A percentile compares a stretch with the other conserved stretches of the same genome.
Conservation (phyloP, 2,329 filamentous ascomycete genomes). For the Fusarium humuli region DNA sequence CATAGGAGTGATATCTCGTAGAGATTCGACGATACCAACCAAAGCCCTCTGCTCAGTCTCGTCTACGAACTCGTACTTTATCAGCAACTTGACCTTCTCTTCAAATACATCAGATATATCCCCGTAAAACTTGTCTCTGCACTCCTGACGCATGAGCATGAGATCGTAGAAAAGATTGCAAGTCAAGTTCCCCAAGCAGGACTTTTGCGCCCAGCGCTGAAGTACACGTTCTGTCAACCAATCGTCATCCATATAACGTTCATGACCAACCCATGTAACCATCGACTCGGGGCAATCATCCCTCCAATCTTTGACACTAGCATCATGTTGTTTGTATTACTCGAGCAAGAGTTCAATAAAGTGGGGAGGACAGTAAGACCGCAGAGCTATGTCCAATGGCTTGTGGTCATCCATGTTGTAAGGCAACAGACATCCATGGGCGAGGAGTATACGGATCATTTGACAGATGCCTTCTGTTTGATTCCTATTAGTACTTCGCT, state of each 20-base stretch:
- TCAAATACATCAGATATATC: conserved; percentile 5
- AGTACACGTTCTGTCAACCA: too few species aligned
- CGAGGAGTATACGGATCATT: background rate
- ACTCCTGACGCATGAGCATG: rapidly evolving
- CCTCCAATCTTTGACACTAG: background rate
- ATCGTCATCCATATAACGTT: background rate
- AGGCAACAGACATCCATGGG: background rate
- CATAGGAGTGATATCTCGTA: rapidly evolving
- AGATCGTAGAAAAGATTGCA: background rate
- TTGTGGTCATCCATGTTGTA: background rate
- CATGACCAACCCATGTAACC: background rate
- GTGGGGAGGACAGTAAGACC: background rate
- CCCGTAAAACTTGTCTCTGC: background rate
- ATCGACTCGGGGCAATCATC: rapidly evolving
- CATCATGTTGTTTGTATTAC: background rate
- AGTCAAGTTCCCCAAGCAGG: rapidly evolving
- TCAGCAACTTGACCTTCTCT: background rate
- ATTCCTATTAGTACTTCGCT: background rate
- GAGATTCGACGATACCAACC: rapidly evolving
- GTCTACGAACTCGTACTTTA: background rate
- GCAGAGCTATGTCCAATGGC: background rate
- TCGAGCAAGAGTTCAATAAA: background rate
- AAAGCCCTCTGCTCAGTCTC: background rate
- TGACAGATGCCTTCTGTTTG: background rate
- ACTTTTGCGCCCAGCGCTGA: background rate